Conservation (phyloP, 805 yeast species). For the Ogataea trehalophila region DNA sequence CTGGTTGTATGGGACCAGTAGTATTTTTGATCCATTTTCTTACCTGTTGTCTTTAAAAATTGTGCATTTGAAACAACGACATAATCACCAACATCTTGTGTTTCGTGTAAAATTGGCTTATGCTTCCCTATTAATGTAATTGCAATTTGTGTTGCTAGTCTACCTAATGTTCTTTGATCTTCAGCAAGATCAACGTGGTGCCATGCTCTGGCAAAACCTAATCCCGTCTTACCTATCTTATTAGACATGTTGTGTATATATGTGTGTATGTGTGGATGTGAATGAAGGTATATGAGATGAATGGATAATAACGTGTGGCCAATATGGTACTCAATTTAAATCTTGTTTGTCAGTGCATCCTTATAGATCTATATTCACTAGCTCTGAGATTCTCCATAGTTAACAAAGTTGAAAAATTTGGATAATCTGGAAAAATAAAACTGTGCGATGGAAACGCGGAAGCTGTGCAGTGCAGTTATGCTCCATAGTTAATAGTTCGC, state of each 20-base stretch:
- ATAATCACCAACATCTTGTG: conserved; percentile 90
- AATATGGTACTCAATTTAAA: no score
- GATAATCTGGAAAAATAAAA: background rate
- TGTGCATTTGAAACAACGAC: conserved; percentile 95
- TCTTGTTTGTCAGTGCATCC: no score
- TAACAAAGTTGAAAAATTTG: background rate
- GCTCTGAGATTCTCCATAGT: no score
- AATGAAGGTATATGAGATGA: background rate
- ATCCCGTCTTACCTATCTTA: conserved; percentile 39
- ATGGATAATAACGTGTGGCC: no score
- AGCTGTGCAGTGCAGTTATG: no score
- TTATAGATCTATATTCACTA: no score
- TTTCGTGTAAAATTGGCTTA: conserved; percentile 79
- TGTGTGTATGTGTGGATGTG: background rate
- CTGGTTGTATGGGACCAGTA: conserved; percentile 87
- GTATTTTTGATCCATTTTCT: conserved; percentile 70
- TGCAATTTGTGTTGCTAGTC: conserved; percentile 87
- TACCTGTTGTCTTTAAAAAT: conserved; percentile 77
- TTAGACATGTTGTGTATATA: conserved; percentile 35
- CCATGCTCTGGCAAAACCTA: conserved; percentile 76
- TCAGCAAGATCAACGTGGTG: conserved; percentile 89
- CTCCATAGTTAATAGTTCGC: no score
- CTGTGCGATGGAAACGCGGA: no score
- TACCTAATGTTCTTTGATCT: conserved; percentile 83
- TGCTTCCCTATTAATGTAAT: conserved; percentile 92